Evolutionary conservation across 2,329 filamentous ascomycete species (phyloP), one percentile per base, ranked within the genome.

Genomic region (Cladosporium sp.): DNA sequence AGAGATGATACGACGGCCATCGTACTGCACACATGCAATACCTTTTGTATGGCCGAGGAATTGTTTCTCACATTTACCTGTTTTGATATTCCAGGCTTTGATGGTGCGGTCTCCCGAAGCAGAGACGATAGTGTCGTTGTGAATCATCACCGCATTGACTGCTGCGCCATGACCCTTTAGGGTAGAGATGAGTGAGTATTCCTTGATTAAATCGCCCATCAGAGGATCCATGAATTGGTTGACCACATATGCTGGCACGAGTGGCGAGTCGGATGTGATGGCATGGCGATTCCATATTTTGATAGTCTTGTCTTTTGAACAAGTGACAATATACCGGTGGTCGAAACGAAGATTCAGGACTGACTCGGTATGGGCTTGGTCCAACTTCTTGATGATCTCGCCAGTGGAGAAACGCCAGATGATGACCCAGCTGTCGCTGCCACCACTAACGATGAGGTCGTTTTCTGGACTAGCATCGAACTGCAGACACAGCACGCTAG

Each of bases 1-100:
- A 66, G 91, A 97, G 52, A 99, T 91, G 61, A 99, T 95, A 19
- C 94, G 85, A 51, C 90, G 86, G 24, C 91, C 91, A 70, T 99
- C 94, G 69, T 94, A 97, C 73, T 99, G 93, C 15, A 99, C 92
- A 71, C 94, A 99, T 2, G 94, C 94, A 66, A 99, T 97, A 32
- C 94, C 94, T 71, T 99, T 99, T 62, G 84, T 85, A 68, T 99
- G 94, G 1, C 93, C 94, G 37, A 89, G 80, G 34, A 96, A 85
- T 0, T 90, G 96, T 66, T 89, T 85, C 44, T 83, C 80, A 71
- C 90, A 93, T 42, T 82, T 77, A 58, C 91, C 89, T 7, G 85
- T 89, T 17, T 87, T 87, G 77, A 96, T 90, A 71, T 95, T 88
- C 94, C 94, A 99, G 19, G 97, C 82, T 72, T 96, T 97, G 74